Conservation (phyloP, 192 early-diverging fungal species). For the Allomyces arbusculus region DNA sequence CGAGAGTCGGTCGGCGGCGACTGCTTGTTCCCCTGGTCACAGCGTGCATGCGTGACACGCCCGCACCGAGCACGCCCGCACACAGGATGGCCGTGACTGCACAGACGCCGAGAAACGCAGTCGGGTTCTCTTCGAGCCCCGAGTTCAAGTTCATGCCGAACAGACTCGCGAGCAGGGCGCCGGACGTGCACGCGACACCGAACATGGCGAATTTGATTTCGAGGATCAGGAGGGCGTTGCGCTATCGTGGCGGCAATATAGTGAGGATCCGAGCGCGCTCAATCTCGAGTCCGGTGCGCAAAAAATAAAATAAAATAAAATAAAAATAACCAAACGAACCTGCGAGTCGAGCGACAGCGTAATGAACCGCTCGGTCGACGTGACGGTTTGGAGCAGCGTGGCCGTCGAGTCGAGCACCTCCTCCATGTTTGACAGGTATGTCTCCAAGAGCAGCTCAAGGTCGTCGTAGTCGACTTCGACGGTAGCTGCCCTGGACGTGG, state of each 20-base stretch:
- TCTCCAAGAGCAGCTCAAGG: constrained; percentile 73
- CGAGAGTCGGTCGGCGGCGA: too few species aligned
- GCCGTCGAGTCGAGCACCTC: constrained; percentile 57
- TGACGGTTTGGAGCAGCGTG: constrained; percentile 42
- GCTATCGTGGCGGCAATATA: constrained; percentile 2
- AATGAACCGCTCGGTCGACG: constrained; percentile 63
- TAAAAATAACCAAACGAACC: background rate
- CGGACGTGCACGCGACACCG: constrained; percentile 50
- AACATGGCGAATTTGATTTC: constrained; percentile 65
- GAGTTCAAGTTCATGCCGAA: constrained; percentile 83
- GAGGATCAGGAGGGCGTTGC: constrained; percentile 65
- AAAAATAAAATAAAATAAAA: background rate
- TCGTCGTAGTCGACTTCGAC: constrained; percentile 44
- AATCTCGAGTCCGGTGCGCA: too few species aligned
- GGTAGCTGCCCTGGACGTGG: background rate
- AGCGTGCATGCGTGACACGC: background rate
- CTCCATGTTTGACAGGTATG: constrained; percentile 69
- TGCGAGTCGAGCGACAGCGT: constrained; percentile 66
- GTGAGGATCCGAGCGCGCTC: too few species aligned
- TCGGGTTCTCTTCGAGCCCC: constrained; percentile 43
- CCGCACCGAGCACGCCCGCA: background rate
- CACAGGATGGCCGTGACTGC: background rate
- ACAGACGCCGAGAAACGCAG: constrained; percentile 41
- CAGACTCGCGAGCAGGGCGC: constrained; percentile 50
- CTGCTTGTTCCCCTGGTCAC: background rate